Percentiles rank a stretch among this genome's conserved stretches.
phyloP scores from a whole-genome alignment of 495 filamentous ascomycete species.

The Rusavskia elegans region DNA sequence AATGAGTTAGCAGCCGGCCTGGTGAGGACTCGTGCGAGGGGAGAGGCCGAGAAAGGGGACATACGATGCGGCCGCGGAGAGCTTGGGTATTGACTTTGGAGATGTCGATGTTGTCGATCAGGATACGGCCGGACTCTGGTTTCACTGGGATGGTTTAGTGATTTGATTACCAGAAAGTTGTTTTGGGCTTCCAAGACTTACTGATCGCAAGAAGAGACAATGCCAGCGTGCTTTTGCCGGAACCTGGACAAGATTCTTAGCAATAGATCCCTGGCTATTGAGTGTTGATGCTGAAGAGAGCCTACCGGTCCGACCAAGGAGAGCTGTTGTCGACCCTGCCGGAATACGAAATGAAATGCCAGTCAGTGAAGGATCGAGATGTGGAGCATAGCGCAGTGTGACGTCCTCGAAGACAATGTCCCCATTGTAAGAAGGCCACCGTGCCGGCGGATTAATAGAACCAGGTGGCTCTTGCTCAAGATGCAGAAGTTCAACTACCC shows the following conservation, averaged over 20 bases:
- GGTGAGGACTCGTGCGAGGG: neutral
- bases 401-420: slow-evolving; percentile 63
- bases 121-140: slow-evolving; percentile 37
- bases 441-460: slow-evolving; percentile 46
- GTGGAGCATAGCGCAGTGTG: slow-evolving; percentile 61
- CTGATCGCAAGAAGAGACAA: slow-evolving; percentile 36
- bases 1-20: neutral
- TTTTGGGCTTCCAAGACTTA: neutral
- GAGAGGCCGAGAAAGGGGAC: neutral
- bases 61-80: slow-evolving; percentile 33
- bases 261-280: too few relatives aligned
- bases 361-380: slow-evolving; percentile 50
- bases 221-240: slow-evolving; percentile 52
- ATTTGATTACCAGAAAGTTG: neutral
- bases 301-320: slow-evolving; percentile 38
- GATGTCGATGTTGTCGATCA: slow-evolving; percentile 45
- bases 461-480: slow-evolving; percentile 58
- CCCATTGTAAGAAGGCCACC: slow-evolving; percentile 54
- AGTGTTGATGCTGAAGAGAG: neutral
- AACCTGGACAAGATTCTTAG: slow-evolving; percentile 16
- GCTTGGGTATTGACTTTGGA: slow-evolving; percentile 41
- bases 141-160: slow-evolving; percentile 14
- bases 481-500: slow-evolving; percentile 60
- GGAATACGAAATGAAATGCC: slow-evolving; percentile 53
- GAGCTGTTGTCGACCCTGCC: slow-evolving; percentile 51